Evolutionary conservation across 305 asterid species (phyloP).

Genomic region (Fraxinus dipetala): DNA sequence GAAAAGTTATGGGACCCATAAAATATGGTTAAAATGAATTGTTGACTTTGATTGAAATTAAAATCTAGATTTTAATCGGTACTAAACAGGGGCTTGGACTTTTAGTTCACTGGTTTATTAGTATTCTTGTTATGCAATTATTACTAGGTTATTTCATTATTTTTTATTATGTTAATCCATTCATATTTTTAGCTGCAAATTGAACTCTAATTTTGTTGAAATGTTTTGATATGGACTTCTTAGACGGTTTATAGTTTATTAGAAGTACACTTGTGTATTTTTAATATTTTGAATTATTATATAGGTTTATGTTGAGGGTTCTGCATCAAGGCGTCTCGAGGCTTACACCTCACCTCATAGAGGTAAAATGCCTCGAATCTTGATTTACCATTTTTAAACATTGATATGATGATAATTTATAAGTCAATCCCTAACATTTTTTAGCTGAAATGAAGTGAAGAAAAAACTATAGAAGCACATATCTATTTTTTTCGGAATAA

Average conservation of each 20-base stretch:
- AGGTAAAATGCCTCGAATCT: neutral
- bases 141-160: neutral
- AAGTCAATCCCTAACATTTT: neutral
- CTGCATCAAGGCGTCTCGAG: neutral
- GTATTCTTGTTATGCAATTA: neutral
- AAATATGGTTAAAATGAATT: no score
- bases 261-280: neutral
- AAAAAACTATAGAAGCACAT: neutral
- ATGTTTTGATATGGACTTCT: neutral
- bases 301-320: neutral
- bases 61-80: no score
- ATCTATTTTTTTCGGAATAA: neutral
- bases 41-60: neutral
- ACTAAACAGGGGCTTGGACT: neutral
- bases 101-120: neutral
- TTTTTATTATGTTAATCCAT: neutral
- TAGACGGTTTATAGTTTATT: neutral
- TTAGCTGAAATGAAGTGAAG: neutral
- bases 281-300: neutral
- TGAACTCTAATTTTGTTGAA: neutral
- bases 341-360: neutral
- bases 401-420: neutral
- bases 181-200: neutral
- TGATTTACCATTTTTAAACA: neutral
- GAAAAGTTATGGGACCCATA: neutral